Conservation (phyloP, 129 eudicot genomes). For the Centrapalus pauciflorus region DNA sequence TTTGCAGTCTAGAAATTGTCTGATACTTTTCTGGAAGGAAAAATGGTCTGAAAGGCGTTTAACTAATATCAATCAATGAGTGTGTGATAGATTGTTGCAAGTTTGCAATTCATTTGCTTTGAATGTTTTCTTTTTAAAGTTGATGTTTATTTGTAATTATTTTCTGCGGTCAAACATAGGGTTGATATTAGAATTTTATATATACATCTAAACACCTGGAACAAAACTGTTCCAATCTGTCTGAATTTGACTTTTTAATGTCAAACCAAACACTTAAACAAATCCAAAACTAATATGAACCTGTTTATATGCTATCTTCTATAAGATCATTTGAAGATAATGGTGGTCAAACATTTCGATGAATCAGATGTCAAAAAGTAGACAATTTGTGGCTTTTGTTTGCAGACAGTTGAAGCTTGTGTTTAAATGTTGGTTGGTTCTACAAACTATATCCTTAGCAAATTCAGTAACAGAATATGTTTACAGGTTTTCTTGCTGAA, state of each 20-base stretch:
- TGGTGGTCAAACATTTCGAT: background rate
- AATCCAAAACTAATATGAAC: background rate
- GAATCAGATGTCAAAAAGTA: no score
- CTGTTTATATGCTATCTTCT: no score
- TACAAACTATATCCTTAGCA: background rate
- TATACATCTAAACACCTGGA: no score
- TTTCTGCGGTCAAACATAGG: no score
- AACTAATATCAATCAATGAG: background rate
- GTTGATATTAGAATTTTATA: background rate
- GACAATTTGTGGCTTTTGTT: background rate
- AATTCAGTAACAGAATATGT: background rate
- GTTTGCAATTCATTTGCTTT: background rate
- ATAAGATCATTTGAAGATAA: no score
- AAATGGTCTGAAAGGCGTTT: background rate
- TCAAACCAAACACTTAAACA: background rate
- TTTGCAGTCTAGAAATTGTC: background rate
- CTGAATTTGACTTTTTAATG: background rate
- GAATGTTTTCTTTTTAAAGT: background rate
- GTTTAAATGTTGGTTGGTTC: background rate
- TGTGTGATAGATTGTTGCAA: background rate
- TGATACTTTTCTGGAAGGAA: background rate
- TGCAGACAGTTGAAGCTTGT: background rate
- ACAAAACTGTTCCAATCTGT: no score
- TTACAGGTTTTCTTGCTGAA: conserved; percentile 22
- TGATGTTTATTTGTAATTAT: no score